These are phyloP conservation scores for Lactarius vividus DNA, from an alignment of 768 basidiomycete species.

Conservation along the genomic window DNA sequence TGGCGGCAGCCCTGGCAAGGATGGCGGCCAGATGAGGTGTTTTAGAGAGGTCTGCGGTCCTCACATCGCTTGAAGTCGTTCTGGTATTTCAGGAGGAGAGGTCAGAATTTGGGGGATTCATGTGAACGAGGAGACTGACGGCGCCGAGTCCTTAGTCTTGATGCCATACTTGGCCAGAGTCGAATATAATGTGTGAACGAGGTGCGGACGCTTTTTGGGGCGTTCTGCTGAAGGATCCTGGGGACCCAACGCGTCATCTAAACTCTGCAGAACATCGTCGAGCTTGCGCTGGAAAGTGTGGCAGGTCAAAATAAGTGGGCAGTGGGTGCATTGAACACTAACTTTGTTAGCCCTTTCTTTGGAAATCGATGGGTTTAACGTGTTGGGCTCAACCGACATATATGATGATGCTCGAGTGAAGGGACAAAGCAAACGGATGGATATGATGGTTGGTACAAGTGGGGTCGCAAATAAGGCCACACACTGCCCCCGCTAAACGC, in stretches of 20 bases:
- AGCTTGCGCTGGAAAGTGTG: constrained; percentile 60
- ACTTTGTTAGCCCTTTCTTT: constrained; percentile 16
- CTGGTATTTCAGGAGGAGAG: constrained; percentile 18
- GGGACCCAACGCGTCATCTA: constrained; percentile 62
- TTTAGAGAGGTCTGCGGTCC: constrained; percentile 44
- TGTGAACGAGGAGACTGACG: constrained; percentile 31
- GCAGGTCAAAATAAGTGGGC: neutral
- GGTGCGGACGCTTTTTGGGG: constrained; percentile 51
- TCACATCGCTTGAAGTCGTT: constrained; percentile 28
- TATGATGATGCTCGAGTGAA: neutral
- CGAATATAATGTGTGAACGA: constrained; percentile 65
- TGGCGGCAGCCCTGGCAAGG: constrained; percentile 60
- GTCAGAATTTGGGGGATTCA: constrained; percentile 11
- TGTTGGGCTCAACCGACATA: neutral
- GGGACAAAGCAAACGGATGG: neutral
- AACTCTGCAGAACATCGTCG: constrained; percentile 70
- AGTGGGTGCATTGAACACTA: neutral
- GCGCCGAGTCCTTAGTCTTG: constrained; percentile 46
- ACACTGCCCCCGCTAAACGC: no score
- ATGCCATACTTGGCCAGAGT: constrained; percentile 78
- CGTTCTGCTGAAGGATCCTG: constrained; percentile 33
- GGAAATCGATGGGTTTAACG: neutral
- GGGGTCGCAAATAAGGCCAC: neutral
- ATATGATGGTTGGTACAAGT: neutral
- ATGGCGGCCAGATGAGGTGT: constrained; percentile 70